Evolutionary conservation across 179 eudicot genomes (phyloP), one percentile per base, ranked within the genome.

Genomic region (Sideroxylon spinosum): DNA sequence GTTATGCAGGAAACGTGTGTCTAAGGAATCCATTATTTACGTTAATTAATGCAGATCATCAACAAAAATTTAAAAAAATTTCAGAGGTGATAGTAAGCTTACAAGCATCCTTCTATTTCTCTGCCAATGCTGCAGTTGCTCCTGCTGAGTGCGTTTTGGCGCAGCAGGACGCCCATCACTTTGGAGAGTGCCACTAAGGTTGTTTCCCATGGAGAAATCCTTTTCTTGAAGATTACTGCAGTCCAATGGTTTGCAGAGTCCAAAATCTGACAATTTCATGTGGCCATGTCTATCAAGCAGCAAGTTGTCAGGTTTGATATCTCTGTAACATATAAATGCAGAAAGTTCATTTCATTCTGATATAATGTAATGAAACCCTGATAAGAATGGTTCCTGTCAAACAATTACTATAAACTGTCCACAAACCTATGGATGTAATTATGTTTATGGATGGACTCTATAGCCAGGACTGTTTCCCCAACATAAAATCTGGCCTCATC

Each of bases 201-300:
- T 89, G 68, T 83, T 87, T 48, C 83, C 91, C 44, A 55, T 86
- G 61, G 91, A 74, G 55, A 90, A 92, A 86, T 92, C 95, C 79
- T 88, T 91, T 82, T 92, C 95, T 14, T 92, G 91, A 79, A 92
- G 91, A 76, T 84, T 86, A 67, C 89, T 85, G 85, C 95, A 92
- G 80, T 92, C 97, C 79, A 92, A 68, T 61, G 97, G 97, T 82
- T 92, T 92, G 84, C 97, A 92, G 68, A 92, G 82, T 73, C 97
- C 97, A 84, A 92, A 92, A 87, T 92, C 97, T 73, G 97, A 92
- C 80, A 92, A 77, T 82, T 91, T 92, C 97, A 92, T 89, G 85
- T 92, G 97, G 71, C 97, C 97, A 84, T 82, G 52, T 87, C 82
- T 83, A 86, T 92, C 97, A 64, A 92, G 92, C 74, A 92, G 88